Conservation (phyloP, 371 early-diverging fungal species). For the Mortierella polycephala region DNA sequence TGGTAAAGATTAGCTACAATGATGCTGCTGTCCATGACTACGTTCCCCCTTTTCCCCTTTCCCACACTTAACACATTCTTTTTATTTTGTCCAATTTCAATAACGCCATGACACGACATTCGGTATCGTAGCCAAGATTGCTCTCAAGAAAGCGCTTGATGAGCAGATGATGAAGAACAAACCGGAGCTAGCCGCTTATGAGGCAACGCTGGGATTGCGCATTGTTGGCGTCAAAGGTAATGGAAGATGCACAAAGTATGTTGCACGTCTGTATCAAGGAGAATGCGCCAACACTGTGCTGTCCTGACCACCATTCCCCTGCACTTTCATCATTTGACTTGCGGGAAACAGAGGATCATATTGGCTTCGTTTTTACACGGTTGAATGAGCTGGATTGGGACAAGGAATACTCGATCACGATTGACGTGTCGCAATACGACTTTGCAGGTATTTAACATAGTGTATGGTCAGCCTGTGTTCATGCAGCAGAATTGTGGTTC, state of each 20-base stretch:
- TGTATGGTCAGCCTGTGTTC: not conserved
- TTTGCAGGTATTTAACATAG: constrained; percentile 31
- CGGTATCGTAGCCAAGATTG: constrained; percentile 27
- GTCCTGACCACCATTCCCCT: not conserved
- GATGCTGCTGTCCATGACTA: not conserved
- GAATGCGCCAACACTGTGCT: not conserved
- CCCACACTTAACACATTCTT: not conserved
- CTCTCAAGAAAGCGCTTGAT: constrained; percentile 44
- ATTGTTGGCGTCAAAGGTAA: constrained; percentile 51
- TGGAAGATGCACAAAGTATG: not conserved
- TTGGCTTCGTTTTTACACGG: constrained; percentile 51
- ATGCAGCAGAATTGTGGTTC: not conserved
- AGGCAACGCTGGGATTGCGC: constrained; percentile 33
- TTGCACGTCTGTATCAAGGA: not conserved
- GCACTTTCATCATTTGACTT: not conserved
- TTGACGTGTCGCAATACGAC: constrained; percentile 38
- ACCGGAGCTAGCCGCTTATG: constrained; percentile 43
- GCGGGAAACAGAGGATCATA: constrained; percentile 38
- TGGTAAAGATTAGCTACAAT: constrained; percentile 19
- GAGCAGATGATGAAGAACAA: constrained; percentile 48
- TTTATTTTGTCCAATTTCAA: not conserved
- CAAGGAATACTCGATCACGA: constrained; percentile 31
- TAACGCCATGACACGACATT: not conserved
- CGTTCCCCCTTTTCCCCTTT: not conserved
- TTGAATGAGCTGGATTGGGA: constrained; percentile 50